Conservation (phyloP, 2,329 filamentous ascomycete species). For the Thielaviopsis euricoi region DNA sequence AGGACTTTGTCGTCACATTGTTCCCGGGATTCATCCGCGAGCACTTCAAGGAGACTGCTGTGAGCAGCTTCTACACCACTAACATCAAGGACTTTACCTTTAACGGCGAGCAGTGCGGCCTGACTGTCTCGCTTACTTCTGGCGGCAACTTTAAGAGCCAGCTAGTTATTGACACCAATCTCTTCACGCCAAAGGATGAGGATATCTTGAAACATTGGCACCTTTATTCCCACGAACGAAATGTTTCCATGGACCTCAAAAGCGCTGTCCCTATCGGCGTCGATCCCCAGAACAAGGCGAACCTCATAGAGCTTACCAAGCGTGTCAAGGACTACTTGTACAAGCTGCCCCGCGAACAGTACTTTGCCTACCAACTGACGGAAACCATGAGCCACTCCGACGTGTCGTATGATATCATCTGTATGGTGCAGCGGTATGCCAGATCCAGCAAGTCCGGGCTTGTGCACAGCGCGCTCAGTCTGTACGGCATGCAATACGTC, state of each 20-base stretch:
- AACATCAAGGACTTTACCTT: constrained; percentile 30
- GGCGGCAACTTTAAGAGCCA: constrained; percentile 27
- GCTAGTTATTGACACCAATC: constrained; percentile 31
- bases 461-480: constrained; percentile 34
- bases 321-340: constrained; percentile 32
- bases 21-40: constrained; percentile 35
- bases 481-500: constrained; percentile 41
- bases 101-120: constrained; percentile 24
- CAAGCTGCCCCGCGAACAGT: constrained; percentile 29
- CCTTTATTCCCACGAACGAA: constrained; percentile 21
- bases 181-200: constrained; percentile 32
- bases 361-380: constrained; percentile 34
- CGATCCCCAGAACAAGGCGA: constrained; percentile 24
- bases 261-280: constrained; percentile 34
- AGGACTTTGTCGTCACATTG: constrained; percentile 34
- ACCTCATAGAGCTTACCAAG: constrained; percentile 30
- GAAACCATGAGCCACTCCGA: constrained; percentile 27
- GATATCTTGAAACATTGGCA: constrained; percentile 37
- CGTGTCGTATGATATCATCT: constrained; percentile 30
- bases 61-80: constrained; percentile 30
- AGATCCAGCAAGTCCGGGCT: constrained; percentile 25
- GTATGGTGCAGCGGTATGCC: constrained; percentile 30
- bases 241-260: constrained; percentile 25
- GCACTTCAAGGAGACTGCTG: constrained; percentile 34
- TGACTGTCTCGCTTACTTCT: constrained; percentile 31